These are phyloP conservation scores for Diutina rugosa DNA, from an alignment of 1,139 yeast species.

Conservation along the genomic window DNA sequence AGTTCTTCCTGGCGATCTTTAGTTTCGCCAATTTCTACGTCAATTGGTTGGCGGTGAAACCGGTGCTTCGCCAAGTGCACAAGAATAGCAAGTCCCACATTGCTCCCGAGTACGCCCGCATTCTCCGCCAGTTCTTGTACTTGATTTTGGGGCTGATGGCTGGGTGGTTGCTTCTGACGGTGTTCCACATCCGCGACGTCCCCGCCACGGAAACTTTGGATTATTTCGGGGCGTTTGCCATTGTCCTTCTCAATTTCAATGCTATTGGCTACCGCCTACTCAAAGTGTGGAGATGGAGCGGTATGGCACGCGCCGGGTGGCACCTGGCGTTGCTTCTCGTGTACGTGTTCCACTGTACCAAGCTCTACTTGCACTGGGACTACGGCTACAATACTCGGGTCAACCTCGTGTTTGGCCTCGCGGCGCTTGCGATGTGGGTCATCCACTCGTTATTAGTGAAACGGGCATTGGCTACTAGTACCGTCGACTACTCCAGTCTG, in stretches of 20 bases:
- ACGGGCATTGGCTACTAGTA: background rate
- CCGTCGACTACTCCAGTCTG: conserved; percentile 16
- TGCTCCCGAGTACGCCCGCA: conserved; percentile 9
- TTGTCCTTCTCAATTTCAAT: conserved; percentile 25
- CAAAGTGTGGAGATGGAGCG: conserved; percentile 10
- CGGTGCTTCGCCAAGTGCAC: conserved; percentile 15
- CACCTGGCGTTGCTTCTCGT: conserved; percentile 7
- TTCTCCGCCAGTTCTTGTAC: conserved; percentile 21
- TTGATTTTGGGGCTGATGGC: conserved; percentile 17
- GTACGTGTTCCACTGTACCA: conserved; percentile 13
- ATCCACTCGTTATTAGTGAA: conserved; percentile 16
- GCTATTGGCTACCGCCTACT: conserved; percentile 22
- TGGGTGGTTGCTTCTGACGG: conserved; percentile 28
- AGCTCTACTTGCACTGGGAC: conserved; percentile 22
- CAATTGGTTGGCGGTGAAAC: conserved; percentile 16
- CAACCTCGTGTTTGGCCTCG: conserved; percentile 20
- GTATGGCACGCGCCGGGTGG: conserved; percentile 6
- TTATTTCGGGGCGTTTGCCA: conserved; percentile 31
- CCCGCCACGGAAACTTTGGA: conserved; percentile 29
- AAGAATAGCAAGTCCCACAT: conserved; percentile 5
- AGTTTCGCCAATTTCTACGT: conserved; percentile 26
- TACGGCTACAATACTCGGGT: conserved; percentile 25
- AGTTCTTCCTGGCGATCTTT: conserved; percentile 22
- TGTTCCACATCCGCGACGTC: conserved; percentile 29
- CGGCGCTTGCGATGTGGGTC: conserved; percentile 22